Evolutionary conservation across 179 eudicot genomes (phyloP), one percentile per base, ranked within the genome.

Genomic region (Carnegiea gigantea): DNA sequence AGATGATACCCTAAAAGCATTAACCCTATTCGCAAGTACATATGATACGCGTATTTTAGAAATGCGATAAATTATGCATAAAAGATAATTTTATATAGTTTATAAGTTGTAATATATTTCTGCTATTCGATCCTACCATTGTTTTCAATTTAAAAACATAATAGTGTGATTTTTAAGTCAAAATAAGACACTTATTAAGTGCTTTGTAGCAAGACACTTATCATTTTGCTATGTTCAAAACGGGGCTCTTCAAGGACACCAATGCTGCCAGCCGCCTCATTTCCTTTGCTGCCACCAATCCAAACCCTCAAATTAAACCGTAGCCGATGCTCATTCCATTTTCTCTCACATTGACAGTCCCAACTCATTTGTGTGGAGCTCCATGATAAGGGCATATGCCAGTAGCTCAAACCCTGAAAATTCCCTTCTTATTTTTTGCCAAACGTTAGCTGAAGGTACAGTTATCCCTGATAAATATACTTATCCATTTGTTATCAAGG

Each of bases 191-290:
- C n/a, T n/a, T n/a, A n/a, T n/a, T n/a, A n/a, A n/a, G n/a, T n/a
- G n/a, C n/a, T n/a, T n/a, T n/a, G n/a, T n/a, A n/a, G n/a, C n/a
- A n/a, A n/a, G n/a, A n/a, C n/a, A n/a, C n/a, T n/a, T n/a, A n/a
- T n/a, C n/a, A n/a, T n/a, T n/a, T n/a, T n/a, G n/a, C n/a, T 36
- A 77, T 89, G 80, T 28, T 89, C 82, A 89, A 89, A 81, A 87
- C 87, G 18, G 90, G 86, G 71, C 85, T 86, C 70, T 43, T 84
- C 59, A 80, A 68, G 40, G 77, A 84, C 86, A 81, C 86, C 0
- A 82, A 74, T 20, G 76, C 86, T 24, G 82, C 85, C 1, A 80
- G 86, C 78, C 84, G 84, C n/a, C 87, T 85, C 23, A 64, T 89
- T 21, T 71, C 88, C n/a, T 23, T 78, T 49, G 79, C 87, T 26